Evolutionary conservation across 2,329 filamentous ascomycete species (phyloP), one percentile per base, ranked within the genome.

Genomic region (Cercospora berteroae): DNA sequence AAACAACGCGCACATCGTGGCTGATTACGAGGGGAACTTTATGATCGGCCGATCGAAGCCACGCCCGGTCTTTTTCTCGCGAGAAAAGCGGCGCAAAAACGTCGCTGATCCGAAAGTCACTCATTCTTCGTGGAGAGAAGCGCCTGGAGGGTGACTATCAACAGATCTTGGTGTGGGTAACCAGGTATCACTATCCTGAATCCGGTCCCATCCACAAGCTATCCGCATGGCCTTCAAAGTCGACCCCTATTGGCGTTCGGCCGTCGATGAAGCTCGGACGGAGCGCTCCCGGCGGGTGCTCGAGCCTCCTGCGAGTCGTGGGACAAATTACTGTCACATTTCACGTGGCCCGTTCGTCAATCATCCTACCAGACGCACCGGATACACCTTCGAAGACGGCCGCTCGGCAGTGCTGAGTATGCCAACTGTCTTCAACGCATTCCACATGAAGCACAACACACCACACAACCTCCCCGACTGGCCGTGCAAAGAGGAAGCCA

Each of bases 401-500:
- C 66, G 59, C 23, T 70, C 70, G 8, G 73, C 75, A 1, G 80
- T 81, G 5, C 77, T 83, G 5, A 75, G 75, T 33, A 69, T 75
- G 52, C 73, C 74, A 20, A 83, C 81, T 0, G 77, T 82, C 65
- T 83, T 75, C 69, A 52, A 55, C 3, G 31, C 48, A 1, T 23
- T 62, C 33, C 50, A 63, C 16, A 20, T 4, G 23, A n/a, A 1
- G 9, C 48, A 13, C 20, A 20, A 27, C 1, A 4, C 52, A 4
- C 1, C 3, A 1, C 13, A 7, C 13, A 2, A 5, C 2, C 74
- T 81, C 33, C 77, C 81, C 0, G 76, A 77, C 1, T 84, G 80
- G 80, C 82, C 82, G 0, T 72, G 73, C 10, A 52, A 71, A 5
- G 72, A 77, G 10, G 82, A 84, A 74, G 74, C 80, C 74, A 81